Evolutionary conservation across 2,329 filamentous ascomycete species (phyloP).

Genomic region (Cadophora gregata): DNA sequence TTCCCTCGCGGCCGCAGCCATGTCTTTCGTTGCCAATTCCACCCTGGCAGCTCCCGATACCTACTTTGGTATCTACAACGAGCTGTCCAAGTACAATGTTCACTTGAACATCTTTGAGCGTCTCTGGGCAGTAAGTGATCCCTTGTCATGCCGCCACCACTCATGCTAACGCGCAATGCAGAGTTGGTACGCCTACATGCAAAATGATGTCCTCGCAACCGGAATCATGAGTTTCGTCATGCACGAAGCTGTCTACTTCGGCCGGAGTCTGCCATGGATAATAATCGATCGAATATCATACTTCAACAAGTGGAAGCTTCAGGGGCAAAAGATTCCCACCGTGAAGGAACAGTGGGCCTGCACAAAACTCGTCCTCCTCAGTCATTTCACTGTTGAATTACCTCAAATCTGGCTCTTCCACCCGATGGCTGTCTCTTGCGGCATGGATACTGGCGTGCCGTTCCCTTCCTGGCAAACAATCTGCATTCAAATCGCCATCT

Average conservation of each 20-base stretch:
- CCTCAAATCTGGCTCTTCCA: slow-evolving; percentile 99
- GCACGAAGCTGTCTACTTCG: slow-evolving; percentile 96
- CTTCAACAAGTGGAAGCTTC: slow-evolving; percentile 95
- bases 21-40: slow-evolving; percentile 39
- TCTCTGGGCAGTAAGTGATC: slow-evolving; percentile 77
- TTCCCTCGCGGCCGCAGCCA: slow-evolving; percentile 23
- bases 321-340: slow-evolving; percentile 86
- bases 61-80: slow-evolving; percentile 65
- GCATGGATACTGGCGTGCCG: slow-evolving; percentile 84
- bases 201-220: slow-evolving; percentile 95
- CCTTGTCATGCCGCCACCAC: slow-evolving; percentile 22
- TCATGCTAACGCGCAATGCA: slow-evolving; percentile 43
- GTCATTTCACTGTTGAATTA: slow-evolving; percentile 96
- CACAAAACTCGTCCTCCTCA: slow-evolving; percentile 88
- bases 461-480: slow-evolving; percentile 89
- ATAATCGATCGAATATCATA: slow-evolving; percentile 87
- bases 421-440: slow-evolving; percentile 91
- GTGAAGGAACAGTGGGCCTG: slow-evolving; percentile 93
- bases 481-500: slow-evolving; percentile 86
- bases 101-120: slow-evolving; percentile 82
- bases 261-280: slow-evolving; percentile 85
- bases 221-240: slow-evolving; percentile 97
- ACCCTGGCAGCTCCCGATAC: slow-evolving; percentile 41
- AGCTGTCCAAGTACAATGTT: slow-evolving; percentile 76
- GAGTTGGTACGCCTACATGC: slow-evolving; percentile 97